These are phyloP conservation scores for Apiotrichum porosum DNA, from an alignment of 1,284 basidiomycete species.

Conservation along the genomic window DNA sequence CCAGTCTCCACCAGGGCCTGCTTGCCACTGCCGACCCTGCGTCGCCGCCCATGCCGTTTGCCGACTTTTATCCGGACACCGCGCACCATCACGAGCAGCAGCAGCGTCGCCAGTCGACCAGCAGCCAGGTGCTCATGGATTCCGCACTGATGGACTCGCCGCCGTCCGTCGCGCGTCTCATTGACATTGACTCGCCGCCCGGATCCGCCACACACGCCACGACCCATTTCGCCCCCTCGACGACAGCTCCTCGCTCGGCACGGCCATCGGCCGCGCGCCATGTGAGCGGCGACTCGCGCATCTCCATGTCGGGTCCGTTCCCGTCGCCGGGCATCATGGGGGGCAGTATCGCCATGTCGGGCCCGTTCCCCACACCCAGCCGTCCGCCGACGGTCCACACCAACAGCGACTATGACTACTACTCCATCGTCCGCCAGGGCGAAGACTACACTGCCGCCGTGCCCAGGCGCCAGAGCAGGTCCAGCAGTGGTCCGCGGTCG, in stretches of 20 bases:
- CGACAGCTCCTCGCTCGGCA: neutral
- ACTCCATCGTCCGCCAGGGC: neutral
- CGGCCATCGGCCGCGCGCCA: neutral
- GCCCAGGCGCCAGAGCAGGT: no score
- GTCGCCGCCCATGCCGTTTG: neutral
- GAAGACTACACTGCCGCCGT: no score
- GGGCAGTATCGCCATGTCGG: constrained; percentile 22
- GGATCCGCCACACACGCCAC: neutral
- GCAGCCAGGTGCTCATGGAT: neutral
- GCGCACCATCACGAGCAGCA: no score
- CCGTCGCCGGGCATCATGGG: constrained; percentile 3
- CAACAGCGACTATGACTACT: constrained; percentile 8
- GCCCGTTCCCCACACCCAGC: constrained; percentile 21
- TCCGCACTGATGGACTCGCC: no score
- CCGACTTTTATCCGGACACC: constrained; percentile 1
- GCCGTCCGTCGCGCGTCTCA: neutral
- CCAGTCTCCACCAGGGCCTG: constrained; percentile 11
- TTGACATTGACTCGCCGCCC: neutral
- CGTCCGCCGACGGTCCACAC: constrained; percentile 1
- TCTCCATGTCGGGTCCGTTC: constrained; percentile 18
- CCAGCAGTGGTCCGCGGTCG: no score
- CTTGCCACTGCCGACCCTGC: neutral
- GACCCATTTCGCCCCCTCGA: neutral
- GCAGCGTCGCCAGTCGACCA: neutral
- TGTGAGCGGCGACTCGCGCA: neutral